Evolutionary conservation across 345 rosid species (phyloP).

Genomic region (Bruguiera sexangula): DNA sequence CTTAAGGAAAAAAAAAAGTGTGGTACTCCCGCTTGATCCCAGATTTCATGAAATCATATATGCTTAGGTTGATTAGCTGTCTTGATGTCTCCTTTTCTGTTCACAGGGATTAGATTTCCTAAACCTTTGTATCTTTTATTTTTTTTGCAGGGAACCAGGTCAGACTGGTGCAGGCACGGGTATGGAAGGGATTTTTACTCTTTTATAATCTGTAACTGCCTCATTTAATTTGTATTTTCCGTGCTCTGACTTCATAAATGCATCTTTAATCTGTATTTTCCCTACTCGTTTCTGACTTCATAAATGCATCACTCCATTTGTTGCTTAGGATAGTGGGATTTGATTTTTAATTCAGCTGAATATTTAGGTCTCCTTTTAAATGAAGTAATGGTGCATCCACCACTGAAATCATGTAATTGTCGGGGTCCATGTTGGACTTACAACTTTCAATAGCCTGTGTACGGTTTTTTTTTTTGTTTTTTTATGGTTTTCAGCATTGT

Average conservation of each 20-base stretch:
- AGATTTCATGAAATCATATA: neutral
- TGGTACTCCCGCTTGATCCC: neutral
- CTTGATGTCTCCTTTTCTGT: too few relatives aligned
- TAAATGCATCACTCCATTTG: neutral
- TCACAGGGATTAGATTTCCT: neutral
- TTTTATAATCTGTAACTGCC: too few relatives aligned
- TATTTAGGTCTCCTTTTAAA: too few relatives aligned
- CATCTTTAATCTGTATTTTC: too few relatives aligned
- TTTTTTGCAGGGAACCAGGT: constrained; percentile 43
- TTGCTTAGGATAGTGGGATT: too few relatives aligned
- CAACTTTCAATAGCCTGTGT: neutral
- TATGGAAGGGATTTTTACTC: constrained; percentile 11
- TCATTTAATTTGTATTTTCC: too few relatives aligned
- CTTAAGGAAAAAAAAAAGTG: neutral
- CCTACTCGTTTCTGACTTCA: neutral
- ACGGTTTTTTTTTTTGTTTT: neutral
- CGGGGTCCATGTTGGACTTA: too few relatives aligned
- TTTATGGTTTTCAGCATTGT: constrained; percentile 7
- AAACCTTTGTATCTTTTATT: constrained; percentile 2
- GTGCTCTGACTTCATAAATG: neutral
- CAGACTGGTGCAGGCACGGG: constrained; percentile 49
- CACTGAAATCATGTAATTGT: too few relatives aligned
- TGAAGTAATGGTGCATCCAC: too few relatives aligned
- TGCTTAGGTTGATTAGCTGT: neutral
- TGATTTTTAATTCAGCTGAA: too few relatives aligned